Base-by-base conservation (phyloP, 176 grass and related monocot genomes). In the Puya raimondii region DNA sequence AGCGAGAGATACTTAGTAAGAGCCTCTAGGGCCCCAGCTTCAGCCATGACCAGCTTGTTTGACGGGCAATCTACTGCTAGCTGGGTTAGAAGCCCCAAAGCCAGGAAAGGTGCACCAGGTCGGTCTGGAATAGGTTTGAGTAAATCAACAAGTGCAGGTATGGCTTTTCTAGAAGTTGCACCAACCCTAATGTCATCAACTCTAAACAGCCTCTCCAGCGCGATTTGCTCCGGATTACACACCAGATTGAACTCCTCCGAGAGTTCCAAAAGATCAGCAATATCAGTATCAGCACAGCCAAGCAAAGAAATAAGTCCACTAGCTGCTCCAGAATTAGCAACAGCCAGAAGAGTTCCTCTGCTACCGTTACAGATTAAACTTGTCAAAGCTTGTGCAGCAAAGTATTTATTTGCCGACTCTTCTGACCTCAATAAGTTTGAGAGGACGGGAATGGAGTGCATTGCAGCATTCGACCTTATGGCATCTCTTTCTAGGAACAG, bases 91-190 rank as follows among this genome's bases (percentile, higher is more conserved):
- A 99, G 82, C 79, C 85, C 74, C 64, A 99, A 90, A 33, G 95
- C 77, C 82, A 99, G 83, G 83, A 84, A 93, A 84, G 95, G 95
- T 85, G 95, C 95, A 68, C 95, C 90, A 75, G 95, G 95, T 84
- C 95, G 80, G 66, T 94, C 95, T 64, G 95, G 95, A 80, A 99
- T 99, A 57, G 95, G 95, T 82, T 99, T 99, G 74, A 99, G 90
- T 76, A 99, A 74, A 86, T 99, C 90, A 77, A 99, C 95, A 84
- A 99, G 90, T 83, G 80, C 74, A 82, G 90, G 90, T 79, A 99
- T 99, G 52, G 80, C 84, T 91, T 99, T 99, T 75, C 85, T 88
- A 68, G 90, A 88, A 83, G 95, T 88, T 77, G 90, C 23, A 20
- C 95, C 85, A 80, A 88, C 72, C 69, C 90, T 83, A 65, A 99